Conservation (phyloP, 352 stramenopile species). For the Globisporangium takayamanum region DNA sequence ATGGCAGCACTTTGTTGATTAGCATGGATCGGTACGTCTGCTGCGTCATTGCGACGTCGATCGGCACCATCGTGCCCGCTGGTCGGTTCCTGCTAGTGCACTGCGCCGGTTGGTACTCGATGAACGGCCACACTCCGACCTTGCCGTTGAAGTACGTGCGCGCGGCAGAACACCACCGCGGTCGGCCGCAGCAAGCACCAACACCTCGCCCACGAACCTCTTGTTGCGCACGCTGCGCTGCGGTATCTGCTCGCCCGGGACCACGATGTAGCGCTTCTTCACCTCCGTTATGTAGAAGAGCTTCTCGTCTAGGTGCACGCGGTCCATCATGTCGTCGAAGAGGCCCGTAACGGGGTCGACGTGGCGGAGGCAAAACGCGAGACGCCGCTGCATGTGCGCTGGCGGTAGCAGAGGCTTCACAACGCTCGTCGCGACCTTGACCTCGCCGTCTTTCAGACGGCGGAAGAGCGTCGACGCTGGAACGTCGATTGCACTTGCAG, state of each 20-base stretch:
- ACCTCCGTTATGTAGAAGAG: background rate
- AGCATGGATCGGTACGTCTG: background rate
- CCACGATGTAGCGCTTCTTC: background rate
- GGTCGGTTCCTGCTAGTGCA: background rate
- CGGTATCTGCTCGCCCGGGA: background rate
- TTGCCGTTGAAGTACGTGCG: background rate
- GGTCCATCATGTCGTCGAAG: too few species aligned
- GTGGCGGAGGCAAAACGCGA: background rate
- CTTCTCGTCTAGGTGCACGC: background rate
- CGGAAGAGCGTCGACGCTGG: too few species aligned
- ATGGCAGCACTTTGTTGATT: background rate
- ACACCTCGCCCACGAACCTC: background rate
- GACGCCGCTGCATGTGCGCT: background rate
- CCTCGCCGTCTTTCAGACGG: background rate
- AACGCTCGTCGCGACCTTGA: background rate
- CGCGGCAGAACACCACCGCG: background rate
- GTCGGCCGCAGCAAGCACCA: background rate
- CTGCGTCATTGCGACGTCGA: background rate
- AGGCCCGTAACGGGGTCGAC: background rate
- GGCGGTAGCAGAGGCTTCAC: too few species aligned
- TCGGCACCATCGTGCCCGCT: background rate
- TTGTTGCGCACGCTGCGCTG: background rate
- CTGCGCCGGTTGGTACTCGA: background rate
- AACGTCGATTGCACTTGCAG: too few species aligned
- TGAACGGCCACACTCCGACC: background rate